Conservation (phyloP, 352 stramenopile genomes). For the Pythium folliculosum region DNA sequence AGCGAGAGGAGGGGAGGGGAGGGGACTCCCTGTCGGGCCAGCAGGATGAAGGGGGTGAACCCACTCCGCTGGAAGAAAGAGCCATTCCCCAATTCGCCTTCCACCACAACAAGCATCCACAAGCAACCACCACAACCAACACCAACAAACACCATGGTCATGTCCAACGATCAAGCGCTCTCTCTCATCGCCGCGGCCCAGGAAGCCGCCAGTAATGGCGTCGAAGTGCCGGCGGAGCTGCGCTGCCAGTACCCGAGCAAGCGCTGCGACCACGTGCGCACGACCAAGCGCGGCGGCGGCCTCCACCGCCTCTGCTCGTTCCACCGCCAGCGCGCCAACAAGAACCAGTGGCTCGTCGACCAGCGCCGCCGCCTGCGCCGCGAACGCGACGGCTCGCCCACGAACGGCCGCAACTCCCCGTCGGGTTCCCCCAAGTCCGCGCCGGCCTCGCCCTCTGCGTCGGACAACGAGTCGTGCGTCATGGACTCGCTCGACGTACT, state of each 20-base stretch:
- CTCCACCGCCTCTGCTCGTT: too few relatives aligned
- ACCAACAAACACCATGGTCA: constrained; percentile 8
- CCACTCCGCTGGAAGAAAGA: background rate
- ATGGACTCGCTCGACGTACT: background rate
- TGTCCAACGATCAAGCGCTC: constrained; percentile 18
- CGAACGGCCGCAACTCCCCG: background rate
- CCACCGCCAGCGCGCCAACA: too few relatives aligned
- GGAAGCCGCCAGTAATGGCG: constrained; percentile 3
- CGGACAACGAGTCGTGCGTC: background rate
- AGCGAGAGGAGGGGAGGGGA: background rate
- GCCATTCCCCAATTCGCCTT: constrained; percentile 18
- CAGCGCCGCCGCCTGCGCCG: constrained; percentile 27
- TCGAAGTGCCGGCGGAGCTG: constrained; percentile 6
- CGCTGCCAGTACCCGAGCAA: constrained; percentile 23
- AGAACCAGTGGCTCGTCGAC: constrained; percentile 33
- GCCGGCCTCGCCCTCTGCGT: background rate
- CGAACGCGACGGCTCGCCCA: constrained; percentile 16
- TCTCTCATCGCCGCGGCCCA: constrained; percentile 17
- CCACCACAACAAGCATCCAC: background rate
- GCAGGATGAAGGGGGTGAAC: constrained; percentile 1
- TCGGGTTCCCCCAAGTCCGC: background rate
- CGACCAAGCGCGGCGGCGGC: too few relatives aligned
- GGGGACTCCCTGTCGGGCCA: too few relatives aligned
- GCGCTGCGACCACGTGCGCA: too few relatives aligned
- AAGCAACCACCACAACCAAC: background rate